Evolutionary conservation across 1,139 yeast species (phyloP), one percentile per base, ranked within the genome.

Genomic region (Blastobotrys malaysiensis): DNA sequence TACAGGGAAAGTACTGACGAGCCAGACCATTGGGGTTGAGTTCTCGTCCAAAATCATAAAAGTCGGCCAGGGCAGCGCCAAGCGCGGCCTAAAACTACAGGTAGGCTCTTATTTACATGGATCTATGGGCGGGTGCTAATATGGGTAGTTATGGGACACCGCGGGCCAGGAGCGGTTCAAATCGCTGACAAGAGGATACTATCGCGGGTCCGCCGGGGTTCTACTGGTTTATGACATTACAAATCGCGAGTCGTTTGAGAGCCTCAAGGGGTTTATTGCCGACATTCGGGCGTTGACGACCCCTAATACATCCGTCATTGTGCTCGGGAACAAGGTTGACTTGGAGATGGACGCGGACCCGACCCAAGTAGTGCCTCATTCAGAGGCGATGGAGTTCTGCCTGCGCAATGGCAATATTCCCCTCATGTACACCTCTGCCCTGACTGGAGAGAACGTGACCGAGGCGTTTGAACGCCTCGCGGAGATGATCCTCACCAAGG

Each of bases 111-210:
- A 48, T 59, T 66, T 64, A 5, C 5, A 3, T 11, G 14, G 3
- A 2, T 26, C 11, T 26, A 22, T 22, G 9, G 7, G 9, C 26
- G 9, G 26, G 39, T 5, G 16, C 13, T 9, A n/a, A 31, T 3
- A 13, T 3, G 16, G 7, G 5, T 31, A 31, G 39, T 31, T 31
- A 27, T 86, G 93, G 93, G 93, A 86, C 65, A 86, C 93, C 0
- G 93, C 93, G 0, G 93, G 93, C 9, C 91, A 86, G 69, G 95
- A 86, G 66, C 69, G 91, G 61, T 82, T 85, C 65, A 72, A 90
- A 58, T 84, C 90, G 2, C 74, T 85, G 55, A 84, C 88, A 51
- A 84, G 93, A 14, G 83, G 88, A 31, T 86, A 86, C 63, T 86
- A 86, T 56, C 73, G 95, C 53, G 93, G 88, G 61, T 81, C 88